Conservation (phyloP, 345 rosid genomes). For the Brassica incana region DNA sequence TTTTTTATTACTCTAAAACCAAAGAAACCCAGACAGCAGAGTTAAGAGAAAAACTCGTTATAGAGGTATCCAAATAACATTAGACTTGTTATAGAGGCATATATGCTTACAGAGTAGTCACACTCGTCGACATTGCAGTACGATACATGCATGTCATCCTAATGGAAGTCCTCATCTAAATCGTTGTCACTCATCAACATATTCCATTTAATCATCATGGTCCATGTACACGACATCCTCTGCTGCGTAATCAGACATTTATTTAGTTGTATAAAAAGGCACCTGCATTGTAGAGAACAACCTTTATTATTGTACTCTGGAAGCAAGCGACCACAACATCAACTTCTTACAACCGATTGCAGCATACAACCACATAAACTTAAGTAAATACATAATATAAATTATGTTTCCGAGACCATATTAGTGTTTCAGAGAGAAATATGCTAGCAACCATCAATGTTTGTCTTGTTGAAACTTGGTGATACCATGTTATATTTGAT, state of each 20-base stretch:
- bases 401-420: neutral
- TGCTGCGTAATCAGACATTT: neutral
- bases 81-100: neutral
- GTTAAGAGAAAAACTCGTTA: neutral
- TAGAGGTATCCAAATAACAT: neutral
- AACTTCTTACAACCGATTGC: neutral
- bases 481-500: slow-evolving; percentile 72
- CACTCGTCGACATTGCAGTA: neutral
- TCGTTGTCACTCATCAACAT: neutral
- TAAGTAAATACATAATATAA: neutral
- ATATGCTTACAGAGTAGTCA: neutral
- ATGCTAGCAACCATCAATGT: neutral
- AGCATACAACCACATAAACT: neutral
- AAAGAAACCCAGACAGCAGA: slow-evolving; percentile 11
- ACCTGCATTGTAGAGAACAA: neutral
- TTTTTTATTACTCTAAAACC: slow-evolving; percentile 46
- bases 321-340: neutral
- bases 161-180: neutral
- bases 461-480: neutral
- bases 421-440: neutral
- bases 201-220: neutral
- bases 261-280: neutral
- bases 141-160: neutral
- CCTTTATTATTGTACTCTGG: neutral
- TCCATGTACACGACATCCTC: neutral